A percentile compares a stretch with the other conserved stretches of the same genome.
Evolutionary conservation across 768 basidiomycete species (phyloP).

Genomic region (Chlorophyllum brunneum): DNA sequence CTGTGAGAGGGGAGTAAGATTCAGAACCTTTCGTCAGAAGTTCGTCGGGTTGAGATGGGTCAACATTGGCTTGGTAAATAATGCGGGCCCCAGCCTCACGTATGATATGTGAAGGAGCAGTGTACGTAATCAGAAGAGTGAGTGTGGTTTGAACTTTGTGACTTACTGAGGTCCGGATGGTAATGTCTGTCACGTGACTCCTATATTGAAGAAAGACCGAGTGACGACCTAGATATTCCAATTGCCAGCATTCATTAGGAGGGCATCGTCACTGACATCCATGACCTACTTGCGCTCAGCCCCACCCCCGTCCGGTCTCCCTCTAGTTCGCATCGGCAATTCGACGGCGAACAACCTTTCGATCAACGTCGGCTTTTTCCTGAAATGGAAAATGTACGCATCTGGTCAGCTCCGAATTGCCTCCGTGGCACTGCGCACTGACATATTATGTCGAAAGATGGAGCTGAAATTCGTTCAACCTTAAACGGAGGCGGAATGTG

Average conservation of each 20-base stretch:
- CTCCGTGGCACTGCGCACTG: not conserved
- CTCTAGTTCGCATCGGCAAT: too few species aligned
- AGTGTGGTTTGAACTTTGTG: too few species aligned
- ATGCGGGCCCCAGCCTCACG: not conserved
- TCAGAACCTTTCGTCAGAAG: not conserved
- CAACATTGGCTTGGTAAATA: not conserved
- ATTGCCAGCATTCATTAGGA: too few species aligned
- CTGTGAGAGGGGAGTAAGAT: not conserved
- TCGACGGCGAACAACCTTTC: too few species aligned
- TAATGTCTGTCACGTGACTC: too few species aligned
- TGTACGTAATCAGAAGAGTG: too few species aligned
- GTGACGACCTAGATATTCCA: too few species aligned
- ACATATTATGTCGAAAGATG: slow-evolving; percentile 12
- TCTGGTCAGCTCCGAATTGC: not conserved
- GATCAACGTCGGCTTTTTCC: slow-evolving; percentile 6
- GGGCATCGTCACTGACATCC: too few species aligned
- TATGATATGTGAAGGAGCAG: not conserved
- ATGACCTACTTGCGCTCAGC: too few species aligned
- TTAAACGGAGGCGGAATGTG: not conserved
- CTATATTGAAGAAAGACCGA: too few species aligned
- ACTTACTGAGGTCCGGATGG: too few species aligned
- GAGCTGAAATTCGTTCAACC: not conserved
- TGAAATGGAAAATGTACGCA: slow-evolving; percentile 8
- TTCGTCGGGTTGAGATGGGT: not conserved
- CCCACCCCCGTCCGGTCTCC: too few species aligned